A percentile compares a stretch with the other conserved stretches of the same genome.
Conservation (phyloP, 768 basidiomycete genomes). For the Hydnomerulius pinastri region DNA sequence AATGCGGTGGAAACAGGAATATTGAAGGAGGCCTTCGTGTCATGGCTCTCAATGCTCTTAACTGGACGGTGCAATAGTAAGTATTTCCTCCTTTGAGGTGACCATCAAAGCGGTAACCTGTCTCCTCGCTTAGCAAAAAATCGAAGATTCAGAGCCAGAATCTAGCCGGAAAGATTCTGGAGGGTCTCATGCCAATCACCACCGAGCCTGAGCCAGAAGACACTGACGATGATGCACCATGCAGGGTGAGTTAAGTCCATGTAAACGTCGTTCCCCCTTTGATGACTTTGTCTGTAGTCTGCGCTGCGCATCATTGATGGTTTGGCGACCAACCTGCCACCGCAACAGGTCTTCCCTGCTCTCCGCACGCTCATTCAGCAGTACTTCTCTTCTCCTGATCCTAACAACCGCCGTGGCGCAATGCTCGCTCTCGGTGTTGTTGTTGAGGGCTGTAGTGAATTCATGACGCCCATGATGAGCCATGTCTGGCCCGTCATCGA, state of each 20-base stretch:
- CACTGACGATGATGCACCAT: constrained; percentile 89
- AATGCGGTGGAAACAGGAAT: constrained; percentile 74
- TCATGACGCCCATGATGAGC: constrained; percentile 89
- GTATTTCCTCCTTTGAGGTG: constrained; percentile 23
- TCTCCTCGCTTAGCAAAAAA: constrained; percentile 73
- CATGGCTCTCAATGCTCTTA: constrained; percentile 88
- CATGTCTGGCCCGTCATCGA: constrained; percentile 96
- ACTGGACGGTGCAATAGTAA: constrained; percentile 97
- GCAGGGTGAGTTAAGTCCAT: constrained; percentile 60
- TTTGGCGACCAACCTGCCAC: constrained; percentile 89
- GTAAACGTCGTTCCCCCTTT: neutral
- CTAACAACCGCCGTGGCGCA: constrained; percentile 82
- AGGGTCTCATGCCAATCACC: constrained; percentile 91
- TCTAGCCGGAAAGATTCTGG: constrained; percentile 82
- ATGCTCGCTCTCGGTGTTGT: constrained; percentile 94
- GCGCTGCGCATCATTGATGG: constrained; percentile 94
- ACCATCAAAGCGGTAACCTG: neutral
- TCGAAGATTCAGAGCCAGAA: constrained; percentile 86
- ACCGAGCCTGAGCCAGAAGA: constrained; percentile 94
- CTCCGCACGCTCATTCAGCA: constrained; percentile 80
- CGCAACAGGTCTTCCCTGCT: constrained; percentile 93
- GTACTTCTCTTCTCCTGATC: constrained; percentile 82
- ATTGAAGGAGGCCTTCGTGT: constrained; percentile 83
- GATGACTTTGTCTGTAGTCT: constrained; percentile 49
- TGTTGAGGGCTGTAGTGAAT: constrained; percentile 98